A percentile compares a stretch with the other conserved stretches of the same genome.
These are phyloP conservation scores for Zymoseptoria pseudotritici DNA, from an alignment of 2,329 filamentous ascomycete species.

Conservation along the genomic window DNA sequence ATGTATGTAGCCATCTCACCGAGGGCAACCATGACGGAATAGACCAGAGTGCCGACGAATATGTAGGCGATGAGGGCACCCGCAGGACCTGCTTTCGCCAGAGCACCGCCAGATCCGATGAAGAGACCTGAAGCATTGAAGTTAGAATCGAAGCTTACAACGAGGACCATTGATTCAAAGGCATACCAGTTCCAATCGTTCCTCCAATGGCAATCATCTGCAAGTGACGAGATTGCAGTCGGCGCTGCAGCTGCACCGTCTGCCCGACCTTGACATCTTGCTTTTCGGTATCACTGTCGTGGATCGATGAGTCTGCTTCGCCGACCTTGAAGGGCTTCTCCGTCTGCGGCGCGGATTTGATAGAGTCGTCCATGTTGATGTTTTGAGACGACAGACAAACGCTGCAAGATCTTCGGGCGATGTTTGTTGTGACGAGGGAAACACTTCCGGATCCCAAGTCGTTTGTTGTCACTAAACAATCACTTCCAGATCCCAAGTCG, in stretches of 20 bases:
- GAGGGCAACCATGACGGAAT: constrained; percentile 41
- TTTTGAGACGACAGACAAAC: not conserved
- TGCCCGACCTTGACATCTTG: constrained; percentile 16
- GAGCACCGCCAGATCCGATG: constrained; percentile 34
- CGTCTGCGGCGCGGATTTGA: not conserved
- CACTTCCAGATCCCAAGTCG: not conserved
- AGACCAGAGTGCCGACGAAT: constrained; percentile 41
- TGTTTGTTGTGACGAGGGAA: not conserved
- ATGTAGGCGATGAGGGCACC: constrained; percentile 39
- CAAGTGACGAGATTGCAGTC: constrained; percentile 29
- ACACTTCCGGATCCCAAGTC: not conserved
- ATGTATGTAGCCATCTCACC: constrained; percentile 57
- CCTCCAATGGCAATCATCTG: constrained; percentile 34
- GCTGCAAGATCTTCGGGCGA: not conserved
- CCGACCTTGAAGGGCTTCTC: not conserved
- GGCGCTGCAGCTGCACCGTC: constrained; percentile 29
- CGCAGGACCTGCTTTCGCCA: constrained; percentile 35
- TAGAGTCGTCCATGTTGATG: not conserved
- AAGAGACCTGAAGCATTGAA: constrained; percentile 29
- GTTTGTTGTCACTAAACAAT: not conserved
- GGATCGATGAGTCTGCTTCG: not conserved
- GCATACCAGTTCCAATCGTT: constrained; percentile 2
- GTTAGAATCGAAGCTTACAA: not conserved
- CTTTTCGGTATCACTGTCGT: constrained; percentile 12
- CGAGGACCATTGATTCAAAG: not conserved